These are phyloP conservation scores for Aureobasidium sp. DNA, from an alignment of 2,329 filamentous ascomycete species.

Conservation along the genomic window DNA sequence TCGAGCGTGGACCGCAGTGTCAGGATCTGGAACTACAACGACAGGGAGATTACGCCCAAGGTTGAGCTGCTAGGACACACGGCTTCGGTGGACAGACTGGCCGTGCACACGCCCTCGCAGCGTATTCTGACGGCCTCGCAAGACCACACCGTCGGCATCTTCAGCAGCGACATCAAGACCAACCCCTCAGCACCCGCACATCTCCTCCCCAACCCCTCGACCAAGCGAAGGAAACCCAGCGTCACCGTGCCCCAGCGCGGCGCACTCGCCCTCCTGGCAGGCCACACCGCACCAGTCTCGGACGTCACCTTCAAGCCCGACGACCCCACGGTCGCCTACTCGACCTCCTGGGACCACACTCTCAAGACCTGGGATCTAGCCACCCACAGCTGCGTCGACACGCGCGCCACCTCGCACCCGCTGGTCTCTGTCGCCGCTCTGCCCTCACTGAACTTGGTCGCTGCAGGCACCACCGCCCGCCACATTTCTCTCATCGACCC, in stretches of 20 bases:
- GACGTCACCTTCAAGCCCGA: conserved; percentile 77
- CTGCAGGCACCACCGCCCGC: conserved; percentile 73
- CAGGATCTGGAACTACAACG: conserved; percentile 81
- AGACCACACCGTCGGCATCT: conserved; percentile 80
- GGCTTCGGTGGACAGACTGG: conserved; percentile 65
- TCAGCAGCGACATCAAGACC: conserved; percentile 72
- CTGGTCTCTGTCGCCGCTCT: conserved; percentile 74
- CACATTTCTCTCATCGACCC: conserved; percentile 94
- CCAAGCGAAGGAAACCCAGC: conserved; percentile 68
- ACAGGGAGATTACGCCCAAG: conserved; percentile 62
- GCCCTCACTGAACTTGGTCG: conserved; percentile 55
- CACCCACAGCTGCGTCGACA: conserved; percentile 70
- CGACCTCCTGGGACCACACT: conserved; percentile 83
- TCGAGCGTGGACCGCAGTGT: conserved; percentile 79
- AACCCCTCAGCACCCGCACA: conserved; percentile 65
- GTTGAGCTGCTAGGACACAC: conserved; percentile 81
- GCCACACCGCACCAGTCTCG: conserved; percentile 68
- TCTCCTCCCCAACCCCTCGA: conserved; percentile 57
- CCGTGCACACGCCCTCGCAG: conserved; percentile 64
- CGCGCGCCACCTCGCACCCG: conserved; percentile 74
- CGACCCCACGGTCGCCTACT: conserved; percentile 85
- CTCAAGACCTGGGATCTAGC: conserved; percentile 87
- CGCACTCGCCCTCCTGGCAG: conserved; percentile 64
- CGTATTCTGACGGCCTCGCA: conserved; percentile 79
- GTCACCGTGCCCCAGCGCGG: conserved; percentile 61